Conservation (phyloP, 202 grass and related monocot species). For the Carex arenaria region DNA sequence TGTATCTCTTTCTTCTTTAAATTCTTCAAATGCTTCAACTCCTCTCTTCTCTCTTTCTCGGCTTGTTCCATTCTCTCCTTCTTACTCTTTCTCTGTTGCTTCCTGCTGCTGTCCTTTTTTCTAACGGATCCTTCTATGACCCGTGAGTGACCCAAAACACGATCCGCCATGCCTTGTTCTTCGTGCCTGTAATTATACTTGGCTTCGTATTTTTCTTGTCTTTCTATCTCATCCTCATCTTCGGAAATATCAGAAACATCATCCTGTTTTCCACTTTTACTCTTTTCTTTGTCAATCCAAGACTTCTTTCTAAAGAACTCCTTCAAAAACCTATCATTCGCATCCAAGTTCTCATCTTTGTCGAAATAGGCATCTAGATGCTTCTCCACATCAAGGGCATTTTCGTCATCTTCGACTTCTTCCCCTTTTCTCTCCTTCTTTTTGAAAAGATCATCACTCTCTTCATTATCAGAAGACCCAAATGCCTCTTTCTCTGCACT, state of each 20-base stretch:
- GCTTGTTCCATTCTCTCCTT: slow-evolving; percentile 61
- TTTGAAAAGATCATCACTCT: slow-evolving; percentile 13
- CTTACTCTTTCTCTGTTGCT: slow-evolving; percentile 81
- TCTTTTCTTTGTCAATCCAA: slow-evolving; percentile 37
- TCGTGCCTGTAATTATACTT: slow-evolving; percentile 58
- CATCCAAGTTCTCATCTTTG: slow-evolving; percentile 60
- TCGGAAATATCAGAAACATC: slow-evolving; percentile 52
- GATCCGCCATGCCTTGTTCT: slow-evolving; percentile 60
- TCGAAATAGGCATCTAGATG: slow-evolving; percentile 52
- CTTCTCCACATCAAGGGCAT: slow-evolving; percentile 24
- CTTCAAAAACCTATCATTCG: slow-evolving; percentile 73
- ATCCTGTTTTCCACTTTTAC: slow-evolving; percentile 24
- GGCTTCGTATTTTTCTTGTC: slow-evolving; percentile 53
- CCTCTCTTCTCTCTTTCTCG: slow-evolving; percentile 60
- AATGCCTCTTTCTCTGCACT: background rate
- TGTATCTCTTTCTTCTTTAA: slow-evolving; percentile 95
- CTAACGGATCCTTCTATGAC: slow-evolving; percentile 84
- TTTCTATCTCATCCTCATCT: slow-evolving; percentile 49
- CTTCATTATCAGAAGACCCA: slow-evolving; percentile 21
- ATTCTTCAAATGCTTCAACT: slow-evolving; percentile 93
- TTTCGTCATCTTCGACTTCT: slow-evolving; percentile 20
- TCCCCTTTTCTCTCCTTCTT: slow-evolving; percentile 22
- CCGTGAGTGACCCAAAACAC: slow-evolving; percentile 68
- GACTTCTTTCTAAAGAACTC: slow-evolving; percentile 52
- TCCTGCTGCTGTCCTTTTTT: slow-evolving; percentile 79